These are phyloP conservation scores for Obelidium mucronatum DNA, from an alignment of 192 early-diverging fungal species.

Conservation along the genomic window DNA sequence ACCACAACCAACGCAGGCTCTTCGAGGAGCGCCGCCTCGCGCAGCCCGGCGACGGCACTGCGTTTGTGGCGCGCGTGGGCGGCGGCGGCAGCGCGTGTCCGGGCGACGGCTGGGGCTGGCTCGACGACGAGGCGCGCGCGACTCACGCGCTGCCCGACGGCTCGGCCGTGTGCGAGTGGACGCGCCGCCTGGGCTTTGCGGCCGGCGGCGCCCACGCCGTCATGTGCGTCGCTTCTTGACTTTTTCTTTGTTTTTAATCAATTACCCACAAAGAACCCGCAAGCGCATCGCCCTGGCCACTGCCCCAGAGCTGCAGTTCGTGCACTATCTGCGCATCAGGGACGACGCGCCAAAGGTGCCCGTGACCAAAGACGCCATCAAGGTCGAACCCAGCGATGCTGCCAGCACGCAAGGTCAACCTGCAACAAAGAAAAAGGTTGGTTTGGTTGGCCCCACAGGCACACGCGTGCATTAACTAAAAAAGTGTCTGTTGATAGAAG, in stretches of 20 bases:
- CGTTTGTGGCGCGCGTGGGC: background rate
- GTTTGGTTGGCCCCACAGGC: too few species aligned
- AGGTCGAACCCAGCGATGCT: background rate
- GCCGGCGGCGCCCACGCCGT: background rate
- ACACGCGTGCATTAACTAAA: too few species aligned
- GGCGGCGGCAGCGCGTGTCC: background rate
- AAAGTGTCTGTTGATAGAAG: background rate
- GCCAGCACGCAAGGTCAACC: background rate
- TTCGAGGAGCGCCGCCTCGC: background rate
- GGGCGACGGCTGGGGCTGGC: conserved; percentile 14
- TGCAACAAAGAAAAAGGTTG: too few species aligned
- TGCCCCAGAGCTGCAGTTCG: background rate
- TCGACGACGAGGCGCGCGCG: conserved; percentile 2
- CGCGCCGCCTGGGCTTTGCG: background rate
- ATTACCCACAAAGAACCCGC: too few species aligned
- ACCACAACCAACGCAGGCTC: background rate
- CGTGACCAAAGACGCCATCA: background rate
- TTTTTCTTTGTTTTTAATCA: too few species aligned
- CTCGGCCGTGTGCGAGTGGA: conserved; percentile 23
- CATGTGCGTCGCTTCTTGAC: background rate
- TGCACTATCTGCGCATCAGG: conserved; percentile 16
- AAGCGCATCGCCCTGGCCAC: conserved; percentile 6
- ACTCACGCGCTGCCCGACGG: conserved; percentile 10
- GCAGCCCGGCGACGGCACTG: background rate
- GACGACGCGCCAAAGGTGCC: background rate